phyloP scores from a whole-genome alignment of 1,284 basidiomycete species.

The Sporisorium sorghi region DNA sequence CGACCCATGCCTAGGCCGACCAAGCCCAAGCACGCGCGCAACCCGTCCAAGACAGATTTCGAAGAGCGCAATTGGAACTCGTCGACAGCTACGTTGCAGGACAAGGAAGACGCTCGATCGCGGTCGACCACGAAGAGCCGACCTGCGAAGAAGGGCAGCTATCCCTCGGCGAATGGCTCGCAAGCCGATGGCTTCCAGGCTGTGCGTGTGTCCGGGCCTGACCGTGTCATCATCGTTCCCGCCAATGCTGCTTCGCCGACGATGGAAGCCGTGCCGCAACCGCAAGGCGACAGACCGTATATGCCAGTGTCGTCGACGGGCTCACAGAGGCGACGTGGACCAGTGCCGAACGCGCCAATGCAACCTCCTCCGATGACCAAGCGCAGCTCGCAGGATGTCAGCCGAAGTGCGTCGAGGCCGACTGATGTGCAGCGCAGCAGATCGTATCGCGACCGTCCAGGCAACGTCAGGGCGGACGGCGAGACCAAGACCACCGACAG shows the following conservation, averaged over 20 bases:
- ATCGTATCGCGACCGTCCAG: constrained; percentile 14
- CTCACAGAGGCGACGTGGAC: constrained; percentile 9
- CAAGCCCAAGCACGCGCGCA: constrained; percentile 18
- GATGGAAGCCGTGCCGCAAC: not conserved
- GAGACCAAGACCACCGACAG: not conserved
- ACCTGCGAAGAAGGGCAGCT: constrained; percentile 11
- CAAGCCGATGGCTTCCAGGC: constrained; percentile 25
- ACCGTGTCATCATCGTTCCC: constrained; percentile 32
- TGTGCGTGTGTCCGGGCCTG: constrained; percentile 21
- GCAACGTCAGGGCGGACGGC: not conserved
- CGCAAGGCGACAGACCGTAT: not conserved
- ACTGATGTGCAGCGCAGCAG: constrained; percentile 8
- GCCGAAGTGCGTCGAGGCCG: not conserved
- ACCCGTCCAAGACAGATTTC: constrained; percentile 8
- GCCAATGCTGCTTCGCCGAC: not conserved
- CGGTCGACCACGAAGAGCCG: constrained; percentile 10
- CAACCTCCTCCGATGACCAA: not conserved
- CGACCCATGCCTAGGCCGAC: not conserved
- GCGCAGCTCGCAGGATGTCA: constrained; percentile 10
- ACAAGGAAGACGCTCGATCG: constrained; percentile 15
- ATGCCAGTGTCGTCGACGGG: constrained; percentile 4
- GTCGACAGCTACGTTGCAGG: constrained; percentile 21
- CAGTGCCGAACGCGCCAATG: not conserved
- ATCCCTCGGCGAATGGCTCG: constrained; percentile 11
- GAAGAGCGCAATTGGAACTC: constrained; percentile 33